phyloP scores from a whole-genome alignment of 495 filamentous ascomycete species.

The Sordaria brevicollis region DNA sequence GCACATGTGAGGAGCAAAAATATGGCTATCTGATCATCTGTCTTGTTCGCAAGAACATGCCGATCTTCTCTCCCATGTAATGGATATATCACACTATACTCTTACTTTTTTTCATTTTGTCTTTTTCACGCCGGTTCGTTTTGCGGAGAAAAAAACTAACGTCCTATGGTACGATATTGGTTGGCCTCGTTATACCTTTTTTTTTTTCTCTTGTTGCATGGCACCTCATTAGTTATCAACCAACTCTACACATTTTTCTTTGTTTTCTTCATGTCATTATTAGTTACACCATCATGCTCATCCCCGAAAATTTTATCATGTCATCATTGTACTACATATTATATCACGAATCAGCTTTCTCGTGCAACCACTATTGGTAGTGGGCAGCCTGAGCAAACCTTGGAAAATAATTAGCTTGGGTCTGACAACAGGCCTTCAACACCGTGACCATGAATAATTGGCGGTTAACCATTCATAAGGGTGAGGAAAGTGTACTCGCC shows the following conservation, averaged over 20 bases:
- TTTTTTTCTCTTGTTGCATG: background rate
- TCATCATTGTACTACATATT: background rate
- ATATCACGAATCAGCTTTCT: too few species aligned
- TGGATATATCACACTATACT: background rate
- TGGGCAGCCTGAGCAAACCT: too few species aligned
- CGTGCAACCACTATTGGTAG: too few species aligned
- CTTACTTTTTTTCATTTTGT: background rate
- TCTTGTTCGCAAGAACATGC: background rate
- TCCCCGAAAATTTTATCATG: background rate
- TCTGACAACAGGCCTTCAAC: too few species aligned
- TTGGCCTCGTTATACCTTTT: conserved; percentile 1
- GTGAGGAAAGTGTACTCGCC: too few species aligned
- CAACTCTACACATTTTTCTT: background rate
- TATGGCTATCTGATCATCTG: background rate
- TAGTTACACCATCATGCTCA: background rate
- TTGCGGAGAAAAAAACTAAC: background rate
- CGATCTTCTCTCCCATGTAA: background rate
- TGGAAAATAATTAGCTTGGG: too few species aligned
- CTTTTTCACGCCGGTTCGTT: background rate
- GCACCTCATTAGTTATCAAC: background rate
- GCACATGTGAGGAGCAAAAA: background rate
- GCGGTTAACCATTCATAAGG: too few species aligned
- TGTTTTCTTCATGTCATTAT: background rate
- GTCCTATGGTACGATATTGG: background rate
- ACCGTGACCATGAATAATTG: too few species aligned